Evolutionary conservation across 805 yeast genomes (phyloP).

Genomic region (Jamesozyma rosinii): DNA sequence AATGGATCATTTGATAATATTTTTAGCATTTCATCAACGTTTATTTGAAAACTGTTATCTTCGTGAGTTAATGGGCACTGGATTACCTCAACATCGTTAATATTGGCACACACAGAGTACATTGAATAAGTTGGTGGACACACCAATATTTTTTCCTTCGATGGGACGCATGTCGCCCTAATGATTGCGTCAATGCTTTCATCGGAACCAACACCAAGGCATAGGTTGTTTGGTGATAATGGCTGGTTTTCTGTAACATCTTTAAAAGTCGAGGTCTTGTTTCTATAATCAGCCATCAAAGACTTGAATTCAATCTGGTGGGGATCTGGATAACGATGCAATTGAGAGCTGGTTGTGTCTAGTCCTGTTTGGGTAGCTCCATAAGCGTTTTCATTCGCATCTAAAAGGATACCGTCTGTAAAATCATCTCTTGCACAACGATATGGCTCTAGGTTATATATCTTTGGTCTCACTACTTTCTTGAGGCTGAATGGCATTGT

Average conservation of each 20-base stretch:
- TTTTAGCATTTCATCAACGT: slow-evolving; percentile 45
- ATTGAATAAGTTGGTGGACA: slow-evolving; percentile 97
- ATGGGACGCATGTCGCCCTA: slow-evolving; percentile 77
- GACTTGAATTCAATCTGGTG: slow-evolving; percentile 74
- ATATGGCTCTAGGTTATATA: slow-evolving; percentile 75
- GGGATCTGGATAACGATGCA: slow-evolving; percentile 95
- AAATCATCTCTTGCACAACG: slow-evolving; percentile 96
- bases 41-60: slow-evolving; percentile 55
- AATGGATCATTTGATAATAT: slow-evolving; percentile 45
- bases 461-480: slow-evolving; percentile 71
- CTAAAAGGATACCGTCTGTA: slow-evolving; percentile 76
- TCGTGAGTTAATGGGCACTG: slow-evolving; percentile 55
- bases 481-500: slow-evolving; percentile 27
- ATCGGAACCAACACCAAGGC: slow-evolving; percentile 95
- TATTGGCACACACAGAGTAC: slow-evolving; percentile 85
- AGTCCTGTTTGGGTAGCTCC: slow-evolving; percentile 64
- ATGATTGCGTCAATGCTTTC: slow-evolving; percentile 87
- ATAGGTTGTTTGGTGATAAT: slow-evolving; percentile 58
- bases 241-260: slow-evolving; percentile 14
- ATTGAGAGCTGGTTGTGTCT: slow-evolving; percentile 39
- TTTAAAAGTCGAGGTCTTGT: slow-evolving; percentile 27
- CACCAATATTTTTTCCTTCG: slow-evolving; percentile 66
- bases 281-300: slow-evolving; percentile 64
- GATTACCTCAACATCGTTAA: slow-evolving; percentile 76
- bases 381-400: slow-evolving; percentile 92